Conservation (phyloP, 1,284 basidiomycete species). For the Apiotrichum veenhuisii region DNA sequence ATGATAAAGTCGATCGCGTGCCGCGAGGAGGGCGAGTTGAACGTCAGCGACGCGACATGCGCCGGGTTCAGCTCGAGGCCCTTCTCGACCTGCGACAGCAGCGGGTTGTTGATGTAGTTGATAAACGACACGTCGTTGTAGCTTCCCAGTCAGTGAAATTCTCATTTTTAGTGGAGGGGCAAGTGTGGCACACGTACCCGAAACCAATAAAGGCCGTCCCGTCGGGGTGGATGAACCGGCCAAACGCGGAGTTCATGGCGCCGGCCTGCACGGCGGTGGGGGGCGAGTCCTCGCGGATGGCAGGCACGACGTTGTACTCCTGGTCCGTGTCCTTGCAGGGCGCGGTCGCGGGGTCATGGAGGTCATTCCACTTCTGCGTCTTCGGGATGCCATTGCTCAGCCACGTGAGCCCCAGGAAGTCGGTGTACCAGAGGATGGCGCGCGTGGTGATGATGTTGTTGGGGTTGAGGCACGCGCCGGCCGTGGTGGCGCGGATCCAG, state of each 20-base stretch:
- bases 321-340: conserved; percentile 29
- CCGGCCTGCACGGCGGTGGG: conserved; percentile 13
- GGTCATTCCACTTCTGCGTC: conserved; percentile 24
- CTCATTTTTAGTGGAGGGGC: too few species aligned
- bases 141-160: too few species aligned
- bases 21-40: conserved; percentile 7
- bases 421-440: conserved; percentile 16
- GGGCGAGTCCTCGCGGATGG: conserved; percentile 24
- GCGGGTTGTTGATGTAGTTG: conserved; percentile 37
- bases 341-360: conserved; percentile 1
- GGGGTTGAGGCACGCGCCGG: conserved; percentile 10
- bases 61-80: conserved; percentile 20
- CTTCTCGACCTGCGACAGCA: conserved; percentile 29
- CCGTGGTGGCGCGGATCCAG: conserved; percentile 36
- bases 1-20: conserved; percentile 33
- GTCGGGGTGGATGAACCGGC: conserved; percentile 20
- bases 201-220: conserved; percentile 25
- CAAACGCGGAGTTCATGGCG: conserved; percentile 24
- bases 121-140: conserved; percentile 38
- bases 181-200: too few species aligned
- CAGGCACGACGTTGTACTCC: conserved; percentile 28
- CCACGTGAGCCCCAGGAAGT: conserved; percentile 12
- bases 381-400: conserved; percentile 8
- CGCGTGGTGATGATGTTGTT: background rate
- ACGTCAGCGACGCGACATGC: conserved; percentile 24